Evolutionary conservation across 495 filamentous ascomycete genomes (phyloP).

Genomic region (Podospora pseudocomata): DNA sequence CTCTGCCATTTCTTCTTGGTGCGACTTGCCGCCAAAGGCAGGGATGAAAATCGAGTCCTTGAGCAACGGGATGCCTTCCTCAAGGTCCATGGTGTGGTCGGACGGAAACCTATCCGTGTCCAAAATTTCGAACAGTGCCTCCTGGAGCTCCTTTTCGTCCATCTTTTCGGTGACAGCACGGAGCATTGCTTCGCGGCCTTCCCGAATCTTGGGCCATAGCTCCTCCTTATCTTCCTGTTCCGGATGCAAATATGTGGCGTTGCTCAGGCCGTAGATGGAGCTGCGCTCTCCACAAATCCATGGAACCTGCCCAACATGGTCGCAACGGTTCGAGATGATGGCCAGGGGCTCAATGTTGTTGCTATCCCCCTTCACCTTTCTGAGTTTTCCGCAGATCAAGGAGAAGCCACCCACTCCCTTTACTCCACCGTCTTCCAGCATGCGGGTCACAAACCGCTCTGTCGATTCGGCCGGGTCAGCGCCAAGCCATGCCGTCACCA

Average conservation of each 20-base stretch:
- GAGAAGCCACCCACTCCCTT: conserved; percentile 87
- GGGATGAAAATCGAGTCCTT: conserved; percentile 84
- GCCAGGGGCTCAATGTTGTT: conserved; percentile 63
- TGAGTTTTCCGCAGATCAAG: conserved; percentile 78
- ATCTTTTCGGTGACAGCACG: conserved; percentile 42
- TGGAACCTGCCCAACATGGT: conserved; percentile 56
- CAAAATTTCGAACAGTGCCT: conserved; percentile 66
- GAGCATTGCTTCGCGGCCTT: conserved; percentile 48
- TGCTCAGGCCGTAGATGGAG: conserved; percentile 77
- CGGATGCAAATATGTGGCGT: conserved; percentile 69
- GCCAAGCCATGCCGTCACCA: conserved; percentile 85
- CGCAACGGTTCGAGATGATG: conserved; percentile 84
- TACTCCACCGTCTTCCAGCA: conserved; percentile 63
- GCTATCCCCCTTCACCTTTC: conserved; percentile 24
- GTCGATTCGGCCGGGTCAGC: conserved; percentile 46
- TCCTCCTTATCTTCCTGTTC: conserved; percentile 15
- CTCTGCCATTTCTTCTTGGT: conserved; percentile 45
- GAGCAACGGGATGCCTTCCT: conserved; percentile 66
- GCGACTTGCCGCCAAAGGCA: conserved; percentile 53
- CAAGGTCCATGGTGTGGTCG: conserved; percentile 56
- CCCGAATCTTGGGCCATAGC: conserved; percentile 77
- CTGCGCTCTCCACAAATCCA: conserved; percentile 66
- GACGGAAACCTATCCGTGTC: conserved; percentile 68
- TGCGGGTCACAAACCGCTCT: conserved; percentile 61
- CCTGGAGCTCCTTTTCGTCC: conserved; percentile 63